These are phyloP conservation scores for Dicorynia guianensis DNA, from an alignment of 306 rosid genomes.

Conservation along the genomic window DNA sequence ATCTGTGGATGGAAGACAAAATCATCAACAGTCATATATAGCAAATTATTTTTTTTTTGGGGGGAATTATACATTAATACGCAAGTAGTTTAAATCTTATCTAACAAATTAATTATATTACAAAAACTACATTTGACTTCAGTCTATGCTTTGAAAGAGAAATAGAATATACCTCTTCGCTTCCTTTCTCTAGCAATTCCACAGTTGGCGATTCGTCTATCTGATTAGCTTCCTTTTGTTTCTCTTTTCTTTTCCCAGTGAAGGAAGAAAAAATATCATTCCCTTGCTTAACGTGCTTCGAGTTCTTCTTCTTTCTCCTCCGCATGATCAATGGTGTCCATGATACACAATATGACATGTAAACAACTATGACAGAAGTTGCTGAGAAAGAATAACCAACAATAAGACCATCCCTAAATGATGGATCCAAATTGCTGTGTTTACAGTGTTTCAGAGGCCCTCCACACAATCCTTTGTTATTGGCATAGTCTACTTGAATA, in stretches of 20 bases:
- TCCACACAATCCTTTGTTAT: slow-evolving; percentile 32
- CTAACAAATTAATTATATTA: too few relatives aligned
- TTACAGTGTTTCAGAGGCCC: slow-evolving; percentile 25
- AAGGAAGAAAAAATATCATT: slow-evolving; percentile 1
- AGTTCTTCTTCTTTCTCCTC: background rate
- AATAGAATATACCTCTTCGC: slow-evolving; percentile 22
- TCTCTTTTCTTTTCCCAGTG: background rate
- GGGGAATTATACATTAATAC: too few relatives aligned
- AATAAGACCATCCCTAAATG: slow-evolving; percentile 30
- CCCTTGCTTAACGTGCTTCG: background rate
- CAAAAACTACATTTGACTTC: background rate
- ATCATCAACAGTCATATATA: background rate
- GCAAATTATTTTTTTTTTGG: too few relatives aligned
- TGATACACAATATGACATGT: background rate
- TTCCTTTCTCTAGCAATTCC: background rate
- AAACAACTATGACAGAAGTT: background rate
- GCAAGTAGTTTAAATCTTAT: too few relatives aligned
- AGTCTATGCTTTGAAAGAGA: background rate
- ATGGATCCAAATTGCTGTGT: background rate
- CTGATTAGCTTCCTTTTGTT: background rate
- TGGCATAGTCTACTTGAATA: background rate
- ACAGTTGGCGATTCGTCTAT: background rate
- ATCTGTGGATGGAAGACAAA: slow-evolving; percentile 23
- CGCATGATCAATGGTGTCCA: background rate
- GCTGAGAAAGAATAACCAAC: slow-evolving; percentile 29